A percentile compares a stretch with the other conserved stretches of the same genome.
These are phyloP conservation scores for Macrophomina pseudophaseolina DNA, from an alignment of 2,329 filamentous ascomycete species.

Conservation along the genomic window DNA sequence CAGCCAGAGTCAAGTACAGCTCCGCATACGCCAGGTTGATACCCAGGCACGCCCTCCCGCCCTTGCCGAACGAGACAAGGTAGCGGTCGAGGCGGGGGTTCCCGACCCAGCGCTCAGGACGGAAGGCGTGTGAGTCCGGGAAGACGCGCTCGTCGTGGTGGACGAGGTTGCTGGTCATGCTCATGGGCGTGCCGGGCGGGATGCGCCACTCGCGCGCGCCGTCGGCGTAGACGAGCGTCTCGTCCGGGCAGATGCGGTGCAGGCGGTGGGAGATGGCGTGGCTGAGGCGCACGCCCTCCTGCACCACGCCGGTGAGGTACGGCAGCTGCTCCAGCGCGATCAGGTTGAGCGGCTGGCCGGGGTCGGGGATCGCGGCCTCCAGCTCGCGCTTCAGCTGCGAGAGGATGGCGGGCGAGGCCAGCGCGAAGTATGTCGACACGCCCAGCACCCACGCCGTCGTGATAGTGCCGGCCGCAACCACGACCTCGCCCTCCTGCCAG, in stretches of 20 bases:
- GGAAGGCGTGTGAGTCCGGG: constrained; percentile 28
- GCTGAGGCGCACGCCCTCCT: constrained; percentile 33
- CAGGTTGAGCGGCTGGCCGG: not conserved
- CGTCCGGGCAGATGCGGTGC: constrained; percentile 28
- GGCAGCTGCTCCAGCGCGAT: constrained; percentile 26
- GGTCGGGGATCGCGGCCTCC: not conserved
- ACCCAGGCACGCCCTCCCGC: constrained; percentile 30
- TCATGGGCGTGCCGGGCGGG: constrained; percentile 28
- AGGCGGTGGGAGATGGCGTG: constrained; percentile 31
- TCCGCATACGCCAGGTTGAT: constrained; percentile 26
- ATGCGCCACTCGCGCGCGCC: constrained; percentile 5
- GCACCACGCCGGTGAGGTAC: constrained; percentile 32
- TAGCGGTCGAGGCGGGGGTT: constrained; percentile 30
- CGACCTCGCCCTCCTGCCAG: constrained; percentile 29
- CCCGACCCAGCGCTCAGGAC: constrained; percentile 32
- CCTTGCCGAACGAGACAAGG: constrained; percentile 30
- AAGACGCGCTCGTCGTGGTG: constrained; percentile 31
- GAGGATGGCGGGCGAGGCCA: constrained; percentile 39
- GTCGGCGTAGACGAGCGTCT: constrained; percentile 25
- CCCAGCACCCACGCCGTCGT: constrained; percentile 44
- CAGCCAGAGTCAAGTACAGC: constrained; percentile 12
- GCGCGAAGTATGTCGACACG: constrained; percentile 44
- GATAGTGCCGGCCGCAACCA: constrained; percentile 46
- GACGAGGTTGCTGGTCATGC: constrained; percentile 28
- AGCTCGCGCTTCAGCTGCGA: constrained; percentile 44